Evolutionary conservation across 2,329 filamentous ascomycete species (phyloP).

Genomic region (Fusarium sp.): DNA sequence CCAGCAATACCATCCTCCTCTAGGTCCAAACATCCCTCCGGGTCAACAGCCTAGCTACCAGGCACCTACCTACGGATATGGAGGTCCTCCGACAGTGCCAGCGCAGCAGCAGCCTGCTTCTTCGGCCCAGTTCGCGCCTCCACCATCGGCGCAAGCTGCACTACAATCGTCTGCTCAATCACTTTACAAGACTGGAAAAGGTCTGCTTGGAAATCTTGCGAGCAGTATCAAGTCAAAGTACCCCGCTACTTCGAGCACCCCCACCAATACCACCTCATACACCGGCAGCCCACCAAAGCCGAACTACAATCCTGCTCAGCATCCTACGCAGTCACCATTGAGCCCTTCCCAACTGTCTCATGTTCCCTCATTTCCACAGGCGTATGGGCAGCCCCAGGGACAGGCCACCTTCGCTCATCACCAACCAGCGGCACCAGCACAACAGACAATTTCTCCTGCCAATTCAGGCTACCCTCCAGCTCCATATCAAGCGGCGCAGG

Average conservation of each 20-base stretch:
- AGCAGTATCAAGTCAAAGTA: conserved; percentile 40
- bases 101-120: conserved; percentile 15
- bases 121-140: conserved; percentile 27
- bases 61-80: conserved; percentile 21
- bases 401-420: conserved; percentile 1
- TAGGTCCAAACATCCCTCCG: not conserved
- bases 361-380: conserved; percentile 2
- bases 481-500: conserved; percentile 17
- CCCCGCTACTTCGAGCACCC: not conserved
- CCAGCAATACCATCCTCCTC: not conserved
- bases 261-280: not conserved
- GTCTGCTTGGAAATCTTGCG: conserved; percentile 22
- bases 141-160: conserved; percentile 9
- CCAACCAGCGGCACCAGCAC: conserved; percentile 3
- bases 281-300: conserved; percentile 15
- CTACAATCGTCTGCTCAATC: conserved; percentile 27
- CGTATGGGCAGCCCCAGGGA: not conserved
- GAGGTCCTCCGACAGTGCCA: conserved; percentile 9
- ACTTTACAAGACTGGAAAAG: conserved; percentile 27
- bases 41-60: conserved; percentile 6
- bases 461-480: not conserved
- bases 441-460: conserved; percentile 10
- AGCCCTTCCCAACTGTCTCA: conserved; percentile 5
- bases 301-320: conserved; percentile 10
- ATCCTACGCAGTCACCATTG: conserved; percentile 9